Percentiles rank a stretch among this genome's conserved stretches.
Evolutionary conservation across 768 basidiomycete genomes (phyloP).

Genomic region (Termitomyces sp.): DNA sequence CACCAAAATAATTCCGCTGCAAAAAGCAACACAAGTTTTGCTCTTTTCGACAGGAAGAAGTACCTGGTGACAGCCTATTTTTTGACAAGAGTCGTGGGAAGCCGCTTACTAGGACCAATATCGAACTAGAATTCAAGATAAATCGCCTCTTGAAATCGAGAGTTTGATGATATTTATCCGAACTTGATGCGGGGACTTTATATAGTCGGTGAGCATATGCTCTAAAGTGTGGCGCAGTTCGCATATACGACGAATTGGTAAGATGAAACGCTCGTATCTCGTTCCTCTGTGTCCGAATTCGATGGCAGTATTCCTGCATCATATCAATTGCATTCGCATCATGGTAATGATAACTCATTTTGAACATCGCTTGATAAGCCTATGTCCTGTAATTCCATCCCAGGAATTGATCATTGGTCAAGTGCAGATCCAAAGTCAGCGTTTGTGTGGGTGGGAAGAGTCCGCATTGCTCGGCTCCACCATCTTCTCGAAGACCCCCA

Average conservation of each 20-base stretch:
- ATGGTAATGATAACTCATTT: slow-evolving; percentile 25
- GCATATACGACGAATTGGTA: neutral
- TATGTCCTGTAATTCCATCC: neutral
- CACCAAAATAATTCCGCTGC: too few species aligned
- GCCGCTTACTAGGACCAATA: too few species aligned
- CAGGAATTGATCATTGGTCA: slow-evolving; percentile 49
- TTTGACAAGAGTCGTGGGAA: too few species aligned
- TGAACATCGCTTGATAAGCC: neutral
- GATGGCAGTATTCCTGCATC: slow-evolving; percentile 38
- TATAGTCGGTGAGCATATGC: neutral
- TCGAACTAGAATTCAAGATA: too few species aligned
- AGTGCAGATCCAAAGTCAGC: slow-evolving; percentile 18
- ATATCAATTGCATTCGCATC: slow-evolving; percentile 41
- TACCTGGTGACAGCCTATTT: too few species aligned
- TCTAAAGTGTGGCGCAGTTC: neutral
- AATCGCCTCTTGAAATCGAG: too few species aligned
- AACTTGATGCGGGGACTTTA: neutral
- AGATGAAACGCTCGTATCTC: neutral
- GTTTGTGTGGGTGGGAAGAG: slow-evolving; percentile 47
- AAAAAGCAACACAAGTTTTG: too few species aligned
- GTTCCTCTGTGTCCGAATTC: neutral
- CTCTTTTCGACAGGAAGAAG: too few species aligned
- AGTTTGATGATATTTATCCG: too few species aligned
- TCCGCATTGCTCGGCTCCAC: slow-evolving; percentile 39
- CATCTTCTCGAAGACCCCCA: slow-evolving; percentile 23